Evolutionary conservation across 2,329 filamentous ascomycete genomes (phyloP), one percentile per base, ranked within the genome.

Genomic region (Nothophoma quercina): DNA sequence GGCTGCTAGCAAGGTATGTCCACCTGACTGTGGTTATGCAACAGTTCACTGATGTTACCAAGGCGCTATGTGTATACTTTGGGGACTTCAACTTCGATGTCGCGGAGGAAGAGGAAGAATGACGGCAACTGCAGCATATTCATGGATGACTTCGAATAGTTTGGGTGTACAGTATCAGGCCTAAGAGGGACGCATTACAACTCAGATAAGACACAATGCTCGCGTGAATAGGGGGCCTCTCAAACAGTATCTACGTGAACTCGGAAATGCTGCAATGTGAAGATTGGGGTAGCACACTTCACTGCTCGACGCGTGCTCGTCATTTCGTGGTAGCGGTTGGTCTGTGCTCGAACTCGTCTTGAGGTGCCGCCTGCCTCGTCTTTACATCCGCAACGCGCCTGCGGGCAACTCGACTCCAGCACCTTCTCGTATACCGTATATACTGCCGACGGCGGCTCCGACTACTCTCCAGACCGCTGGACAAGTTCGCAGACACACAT

Each of bases 1-100:
- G 64, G 91, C 92, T 10, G 90, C 90, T 6, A 97, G 93, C 74
- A 97, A 97, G 76, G 89, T 88, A 46, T 75, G 63, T 39, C 13
- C 21, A 19, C 12, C 6, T 18, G 26, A 18, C n/a, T 22, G 10
- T 16, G 7, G 7, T n/a, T n/a, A n/a, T n/a, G n/a, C n/a, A 3
- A 6, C 8, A 19, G n/a, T 13, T 30, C 10, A 28, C 43, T 68
- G 7, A 65, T 28, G 23, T 26, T 9, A 18, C 16, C 7, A 19
- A 78, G 75, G 84, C 84, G 18, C 69, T 87, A 22, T 86, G 84
- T 72, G 79, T 82, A 18, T 87, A 81, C 62, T 83, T 83, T 60
- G 84, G 84, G 4, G 75, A 78, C 9, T 84, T 83, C 46, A 65
- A 78, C 34, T 71, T 79, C 38, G 62, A 62, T 19, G 42, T 58